These are phyloP conservation scores for Scleromitrula shiraiana DNA, from an alignment of 2,329 filamentous ascomycete genomes.

Conservation along the genomic window DNA sequence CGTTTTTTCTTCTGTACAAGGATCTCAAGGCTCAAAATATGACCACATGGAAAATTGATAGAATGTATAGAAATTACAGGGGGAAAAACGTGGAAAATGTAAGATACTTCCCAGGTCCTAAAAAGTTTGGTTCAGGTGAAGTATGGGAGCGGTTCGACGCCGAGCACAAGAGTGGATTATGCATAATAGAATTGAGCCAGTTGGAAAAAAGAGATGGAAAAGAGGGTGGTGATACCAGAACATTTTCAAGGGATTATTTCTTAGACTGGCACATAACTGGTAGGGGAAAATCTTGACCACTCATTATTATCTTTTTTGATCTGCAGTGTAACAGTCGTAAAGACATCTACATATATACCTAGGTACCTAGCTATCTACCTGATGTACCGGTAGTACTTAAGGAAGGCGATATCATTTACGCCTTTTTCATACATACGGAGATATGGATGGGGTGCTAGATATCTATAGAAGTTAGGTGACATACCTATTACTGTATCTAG, in stretches of 20 bases:
- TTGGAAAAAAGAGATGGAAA: no score
- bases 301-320: neutral
- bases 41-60: constrained; percentile 1
- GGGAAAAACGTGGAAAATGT: constrained; percentile 9
- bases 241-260: no score
- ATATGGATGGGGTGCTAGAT: neutral
- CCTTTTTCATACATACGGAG: neutral
- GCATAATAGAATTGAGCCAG: no score
- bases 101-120: neutral
- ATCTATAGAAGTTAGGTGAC: no score
- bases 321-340: neutral
- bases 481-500: no score
- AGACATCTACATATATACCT: no score
- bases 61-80: neutral
- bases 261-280: no score
- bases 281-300: neutral
- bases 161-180: neutral
- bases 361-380: no score
- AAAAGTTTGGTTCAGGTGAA: neutral
- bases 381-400: neutral
- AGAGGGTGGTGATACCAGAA: no score
- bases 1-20: neutral
- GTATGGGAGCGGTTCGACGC: no score
- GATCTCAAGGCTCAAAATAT: neutral
- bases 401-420: neutral